Evolutionary conservation across 2,329 filamentous ascomycete species (phyloP).

Genomic region (Clarireedia monteithiana): DNA sequence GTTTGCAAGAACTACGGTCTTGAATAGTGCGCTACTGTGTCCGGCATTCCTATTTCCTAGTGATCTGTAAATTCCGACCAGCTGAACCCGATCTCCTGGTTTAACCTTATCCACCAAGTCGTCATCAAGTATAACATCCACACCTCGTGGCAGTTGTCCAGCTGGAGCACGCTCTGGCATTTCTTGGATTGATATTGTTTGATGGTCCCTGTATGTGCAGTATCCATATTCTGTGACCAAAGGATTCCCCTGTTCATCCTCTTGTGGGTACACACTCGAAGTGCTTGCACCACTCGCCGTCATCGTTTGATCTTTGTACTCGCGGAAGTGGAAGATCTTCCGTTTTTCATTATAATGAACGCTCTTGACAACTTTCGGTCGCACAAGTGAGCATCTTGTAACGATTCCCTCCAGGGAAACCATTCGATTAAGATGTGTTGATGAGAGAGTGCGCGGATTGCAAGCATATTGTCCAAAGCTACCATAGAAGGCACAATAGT

Average conservation of each 20-base stretch:
- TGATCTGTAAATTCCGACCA: constrained; percentile 93
- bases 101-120: constrained; percentile 93
- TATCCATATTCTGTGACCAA: constrained; percentile 93
- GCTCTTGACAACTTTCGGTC: constrained; percentile 96
- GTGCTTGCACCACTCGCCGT: constrained; percentile 77
- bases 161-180: constrained; percentile 97
- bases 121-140: constrained; percentile 94
- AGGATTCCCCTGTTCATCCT: constrained; percentile 88
- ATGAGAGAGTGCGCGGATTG: constrained; percentile 88
- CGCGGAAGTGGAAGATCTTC: constrained; percentile 78
- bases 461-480: constrained; percentile 93
- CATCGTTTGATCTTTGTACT: constrained; percentile 97
- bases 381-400: constrained; percentile 88
- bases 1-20: constrained; percentile 88
- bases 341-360: constrained; percentile 91
- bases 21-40: constrained; percentile 86
- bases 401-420: constrained; percentile 96
- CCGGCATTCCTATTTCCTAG: constrained; percentile 90
- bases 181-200: constrained; percentile 96
- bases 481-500: constrained; percentile 95
- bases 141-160: constrained; percentile 87
- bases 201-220: constrained; percentile 91
- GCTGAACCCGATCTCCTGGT: constrained; percentile 89
- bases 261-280: constrained; percentile 86
- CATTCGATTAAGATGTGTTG: constrained; percentile 88